These are phyloP conservation scores for Fusarium sp. DNA, from an alignment of 2,329 filamentous ascomycete genomes.

Conservation along the genomic window DNA sequence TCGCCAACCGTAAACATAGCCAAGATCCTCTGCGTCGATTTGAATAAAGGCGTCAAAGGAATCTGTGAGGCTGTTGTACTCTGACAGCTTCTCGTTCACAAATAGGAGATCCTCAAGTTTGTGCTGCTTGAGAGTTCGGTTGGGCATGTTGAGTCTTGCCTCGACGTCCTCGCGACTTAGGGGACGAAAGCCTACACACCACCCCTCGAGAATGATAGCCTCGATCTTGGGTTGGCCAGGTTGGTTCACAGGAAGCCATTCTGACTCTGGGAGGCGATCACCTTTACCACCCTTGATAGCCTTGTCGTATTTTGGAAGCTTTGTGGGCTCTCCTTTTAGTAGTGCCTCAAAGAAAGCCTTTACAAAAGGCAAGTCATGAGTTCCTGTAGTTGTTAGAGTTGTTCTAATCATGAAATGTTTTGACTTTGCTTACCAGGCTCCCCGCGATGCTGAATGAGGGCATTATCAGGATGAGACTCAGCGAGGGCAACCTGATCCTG, in stretches of 20 bases:
- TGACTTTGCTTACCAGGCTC: slow-evolving; percentile 70
- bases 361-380: slow-evolving; percentile 80
- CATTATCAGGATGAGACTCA: slow-evolving; percentile 73
- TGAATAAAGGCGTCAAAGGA: slow-evolving; percentile 67
- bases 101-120: slow-evolving; percentile 61
- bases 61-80: slow-evolving; percentile 62
- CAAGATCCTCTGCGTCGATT: slow-evolving; percentile 75
- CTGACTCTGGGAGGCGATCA: slow-evolving; percentile 72
- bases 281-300: slow-evolving; percentile 79
- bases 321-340: slow-evolving; percentile 62
- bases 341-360: slow-evolving; percentile 69
- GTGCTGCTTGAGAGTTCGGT: slow-evolving; percentile 61
- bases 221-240: slow-evolving; percentile 61
- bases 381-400: slow-evolving; percentile 48
- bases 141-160: slow-evolving; percentile 62
- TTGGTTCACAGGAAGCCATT: slow-evolving; percentile 71
- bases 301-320: slow-evolving; percentile 85
- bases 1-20: slow-evolving; percentile 87
- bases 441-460: slow-evolving; percentile 82
- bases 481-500: slow-evolving; percentile 74
- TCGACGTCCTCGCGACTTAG: slow-evolving; percentile 63
- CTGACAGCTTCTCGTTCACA: slow-evolving; percentile 59
- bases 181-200: slow-evolving; percentile 86
- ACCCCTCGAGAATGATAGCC: slow-evolving; percentile 87
- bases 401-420: neutral